Base-by-base conservation (phyloP, 2,329 filamentous ascomycete species). In the Chaetomium sp. region DNA sequence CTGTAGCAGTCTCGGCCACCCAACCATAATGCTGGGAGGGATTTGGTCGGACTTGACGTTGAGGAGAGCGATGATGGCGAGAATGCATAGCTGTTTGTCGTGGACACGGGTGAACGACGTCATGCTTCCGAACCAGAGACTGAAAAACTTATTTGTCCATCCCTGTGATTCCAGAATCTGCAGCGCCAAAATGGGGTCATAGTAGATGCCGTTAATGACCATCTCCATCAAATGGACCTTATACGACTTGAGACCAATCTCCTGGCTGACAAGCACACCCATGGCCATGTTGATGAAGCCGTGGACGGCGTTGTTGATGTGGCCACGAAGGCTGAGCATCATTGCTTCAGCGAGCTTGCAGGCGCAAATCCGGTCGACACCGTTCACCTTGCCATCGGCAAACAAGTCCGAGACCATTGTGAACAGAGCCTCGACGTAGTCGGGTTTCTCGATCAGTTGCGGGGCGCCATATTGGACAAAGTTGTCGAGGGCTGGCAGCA, bases 121-220 rank as follows among this genome's bases (percentile, higher is more conserved):
- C 75, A 99, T 99, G 74, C 86, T 95, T 43, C 89, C 89, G 72
- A 99, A 99, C 94, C 94, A 99, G 57, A 95, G 76, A 72, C 89
- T 96, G 78, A 99, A 99, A 76, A 99, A 99, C 69, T 95, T 95
- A 74, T 97, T 97, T 6, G 94, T 97, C 92, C 91, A 96, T 58
- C 84, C 87, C 67, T 95, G 92, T 52, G 79, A 75, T 74, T 99
- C 94, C n/a, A 99, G 80, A 40, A 96, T 84, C 59, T 91, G 86
- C 27, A 99, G 80, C 32, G 91, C 82, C 57, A 96, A 79, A 45
- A 87, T 74, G 1, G 94, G 91, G 75, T 96, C 96, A 79, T 99
- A 99, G 79, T 97, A 95, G 66, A 97, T 91, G 54, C 89, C 85
- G 72, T 97, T 97, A 77, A 99, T 96, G 56, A 99, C 85, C 85